Evolutionary conservation across 768 basidiomycete genomes (phyloP).

Genomic region (Mycena maculata): DNA sequence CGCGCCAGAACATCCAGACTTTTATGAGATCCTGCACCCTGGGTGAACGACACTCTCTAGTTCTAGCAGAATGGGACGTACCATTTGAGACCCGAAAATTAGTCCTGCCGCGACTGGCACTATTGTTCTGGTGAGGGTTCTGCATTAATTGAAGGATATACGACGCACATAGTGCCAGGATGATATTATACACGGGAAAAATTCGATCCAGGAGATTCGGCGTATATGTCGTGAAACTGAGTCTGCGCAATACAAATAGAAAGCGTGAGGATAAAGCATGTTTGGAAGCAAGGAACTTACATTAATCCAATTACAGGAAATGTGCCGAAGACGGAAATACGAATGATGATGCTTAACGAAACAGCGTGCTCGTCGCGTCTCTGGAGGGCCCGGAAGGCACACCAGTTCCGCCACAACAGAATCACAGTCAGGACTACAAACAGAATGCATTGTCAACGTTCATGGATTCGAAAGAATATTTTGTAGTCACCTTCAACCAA

Average conservation of each 20-base stretch:
- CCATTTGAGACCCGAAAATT: slow-evolving; percentile 24
- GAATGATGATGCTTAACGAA: slow-evolving; percentile 27
- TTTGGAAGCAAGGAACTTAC: not conserved
- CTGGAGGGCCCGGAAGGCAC: slow-evolving; percentile 23
- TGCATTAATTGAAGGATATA: not conserved
- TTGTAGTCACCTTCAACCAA: slow-evolving; percentile 13
- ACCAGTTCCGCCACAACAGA: slow-evolving; percentile 19
- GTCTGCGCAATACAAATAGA: not conserved
- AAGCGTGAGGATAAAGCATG: not conserved
- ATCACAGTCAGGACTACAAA: slow-evolving; percentile 9
- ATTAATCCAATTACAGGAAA: slow-evolving; percentile 15
- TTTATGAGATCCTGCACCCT: slow-evolving; percentile 1
- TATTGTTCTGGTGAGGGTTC: not conserved
- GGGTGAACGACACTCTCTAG: not conserved
- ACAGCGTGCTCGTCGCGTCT: slow-evolving; percentile 20
- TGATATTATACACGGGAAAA: slow-evolving; percentile 12
- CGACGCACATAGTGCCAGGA: slow-evolving; percentile 11
- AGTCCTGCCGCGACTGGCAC: slow-evolving; percentile 11
- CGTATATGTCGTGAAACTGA: slow-evolving; percentile 22
- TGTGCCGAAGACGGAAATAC: slow-evolving; percentile 19
- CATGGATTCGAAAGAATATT: not conserved
- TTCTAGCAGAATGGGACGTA: not conserved
- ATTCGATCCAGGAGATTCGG: slow-evolving; percentile 2
- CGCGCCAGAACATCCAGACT: slow-evolving; percentile 18
- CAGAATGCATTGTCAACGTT: not conserved